These are phyloP conservation scores for Daldinia loculata DNA, from an alignment of 495 filamentous ascomycete genomes.

Conservation along the genomic window DNA sequence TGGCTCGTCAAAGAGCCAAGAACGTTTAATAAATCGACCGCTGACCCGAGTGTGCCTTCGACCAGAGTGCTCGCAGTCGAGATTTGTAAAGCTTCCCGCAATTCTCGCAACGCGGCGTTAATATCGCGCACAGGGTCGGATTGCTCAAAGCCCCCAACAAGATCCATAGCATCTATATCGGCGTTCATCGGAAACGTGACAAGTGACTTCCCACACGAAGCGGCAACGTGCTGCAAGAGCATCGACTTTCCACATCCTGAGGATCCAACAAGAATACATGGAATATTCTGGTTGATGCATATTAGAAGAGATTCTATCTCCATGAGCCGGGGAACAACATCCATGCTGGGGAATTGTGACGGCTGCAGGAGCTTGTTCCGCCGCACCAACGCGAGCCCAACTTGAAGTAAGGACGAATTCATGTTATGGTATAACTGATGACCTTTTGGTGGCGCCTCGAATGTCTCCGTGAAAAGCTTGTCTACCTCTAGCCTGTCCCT, in stretches of 20 bases:
- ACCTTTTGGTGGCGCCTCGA: slow-evolving; percentile 49
- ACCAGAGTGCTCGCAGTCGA: slow-evolving; percentile 62
- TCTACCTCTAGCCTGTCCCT: slow-evolving; percentile 71
- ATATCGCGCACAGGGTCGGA: slow-evolving; percentile 78
- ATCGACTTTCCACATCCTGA: slow-evolving; percentile 88
- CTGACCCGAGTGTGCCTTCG: slow-evolving; percentile 51
- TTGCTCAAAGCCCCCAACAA: slow-evolving; percentile 97
- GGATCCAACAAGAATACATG: slow-evolving; percentile 85
- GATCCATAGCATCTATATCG: slow-evolving; percentile 95
- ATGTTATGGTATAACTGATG: slow-evolving; percentile 73
- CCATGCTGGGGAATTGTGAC: slow-evolving; percentile 62
- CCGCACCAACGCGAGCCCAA: slow-evolving; percentile 76
- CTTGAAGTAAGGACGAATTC: slow-evolving; percentile 65
- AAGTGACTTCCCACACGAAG: slow-evolving; percentile 73
- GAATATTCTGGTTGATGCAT: slow-evolving; percentile 84
- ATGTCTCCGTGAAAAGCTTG: slow-evolving; percentile 64
- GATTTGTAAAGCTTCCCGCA: slow-evolving; percentile 63
- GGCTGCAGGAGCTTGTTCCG: slow-evolving; percentile 67
- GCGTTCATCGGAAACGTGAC: slow-evolving; percentile 85
- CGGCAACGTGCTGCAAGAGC: slow-evolving; percentile 80
- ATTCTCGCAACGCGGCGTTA: slow-evolving; percentile 61
- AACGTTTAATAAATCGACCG: slow-evolving; percentile 54
- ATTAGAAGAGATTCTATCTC: slow-evolving; percentile 87
- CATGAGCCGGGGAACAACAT: slow-evolving; percentile 66
- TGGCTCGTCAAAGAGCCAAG: slow-evolving; percentile 44